Conservation (phyloP, 2,329 filamentous ascomycete species). For the Phoma sp. region DNA sequence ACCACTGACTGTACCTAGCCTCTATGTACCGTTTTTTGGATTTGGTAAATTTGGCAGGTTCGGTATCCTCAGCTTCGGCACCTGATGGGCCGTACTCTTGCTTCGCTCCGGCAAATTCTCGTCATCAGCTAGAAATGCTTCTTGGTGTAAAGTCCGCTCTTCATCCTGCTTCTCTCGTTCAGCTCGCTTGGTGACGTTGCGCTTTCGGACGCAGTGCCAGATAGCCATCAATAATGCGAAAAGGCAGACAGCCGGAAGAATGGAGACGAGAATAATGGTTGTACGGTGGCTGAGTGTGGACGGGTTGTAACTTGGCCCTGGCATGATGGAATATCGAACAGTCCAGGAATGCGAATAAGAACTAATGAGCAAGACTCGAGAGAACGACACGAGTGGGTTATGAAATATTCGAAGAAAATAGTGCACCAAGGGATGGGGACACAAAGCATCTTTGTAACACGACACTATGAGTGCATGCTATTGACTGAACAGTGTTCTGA, state of each 20-base stretch:
- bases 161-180: not conserved
- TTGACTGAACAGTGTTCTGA: not conserved
- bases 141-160: not conserved
- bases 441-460: not conserved
- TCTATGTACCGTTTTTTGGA: not conserved
- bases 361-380: no score
- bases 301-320: not conserved
- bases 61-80: not conserved
- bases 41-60: not conserved
- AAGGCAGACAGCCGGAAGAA: not conserved
- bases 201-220: not conserved
- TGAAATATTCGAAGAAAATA: no score
- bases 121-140: not conserved
- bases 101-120: not conserved
- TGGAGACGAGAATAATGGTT: not conserved
- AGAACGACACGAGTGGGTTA: no score
- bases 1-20: not conserved
- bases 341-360: no score
- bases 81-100: not conserved
- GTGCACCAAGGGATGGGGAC: not conserved
- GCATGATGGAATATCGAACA: not conserved
- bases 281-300: not conserved
- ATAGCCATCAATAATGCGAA: not conserved
- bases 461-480: not conserved
- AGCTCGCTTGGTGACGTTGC: not conserved